Conservation (phyloP, 108 stramenopile genomes). For the Aurantiochytrium sp. region DNA sequence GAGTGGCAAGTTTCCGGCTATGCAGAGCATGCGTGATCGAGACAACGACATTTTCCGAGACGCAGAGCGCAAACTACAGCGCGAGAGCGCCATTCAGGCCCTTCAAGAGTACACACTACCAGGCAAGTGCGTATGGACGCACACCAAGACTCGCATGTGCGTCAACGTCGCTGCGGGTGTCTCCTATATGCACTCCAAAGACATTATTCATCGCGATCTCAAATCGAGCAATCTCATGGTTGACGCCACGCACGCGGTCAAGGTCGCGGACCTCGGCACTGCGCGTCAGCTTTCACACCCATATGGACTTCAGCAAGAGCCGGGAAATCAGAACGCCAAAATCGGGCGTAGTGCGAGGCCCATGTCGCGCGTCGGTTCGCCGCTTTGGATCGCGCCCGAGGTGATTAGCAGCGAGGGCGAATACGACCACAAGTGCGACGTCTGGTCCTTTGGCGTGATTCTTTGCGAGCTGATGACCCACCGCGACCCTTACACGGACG, state of each 20-base stretch:
- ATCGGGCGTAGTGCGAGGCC: neutral
- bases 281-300: slow-evolving; percentile 63
- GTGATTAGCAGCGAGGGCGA: neutral
- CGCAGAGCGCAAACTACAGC: neutral
- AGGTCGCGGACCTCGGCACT: slow-evolving; percentile 95
- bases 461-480: slow-evolving; percentile 16
- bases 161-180: slow-evolving; percentile 3
- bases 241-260: slow-evolving; percentile 94
- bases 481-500: slow-evolving; percentile 11
- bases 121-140: neutral
- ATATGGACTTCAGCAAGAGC: too few species aligned
- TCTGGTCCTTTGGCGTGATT: slow-evolving; percentile 15
- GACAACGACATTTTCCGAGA: neutral
- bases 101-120: neutral
- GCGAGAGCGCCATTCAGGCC: neutral
- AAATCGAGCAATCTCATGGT: slow-evolving; percentile 92
- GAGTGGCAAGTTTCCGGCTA: too few species aligned
- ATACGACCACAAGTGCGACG: neutral
- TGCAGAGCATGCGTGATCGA: neutral
- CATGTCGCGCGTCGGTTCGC: neutral
- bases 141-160: slow-evolving; percentile 14
- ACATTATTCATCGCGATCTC: slow-evolving; percentile 90
- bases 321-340: neutral
- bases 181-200: slow-evolving; percentile 88
- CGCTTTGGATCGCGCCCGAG: slow-evolving; percentile 9